These are phyloP conservation scores for Phytophthora citrophthora DNA, from an alignment of 352 stramenopile genomes.

Conservation along the genomic window DNA sequence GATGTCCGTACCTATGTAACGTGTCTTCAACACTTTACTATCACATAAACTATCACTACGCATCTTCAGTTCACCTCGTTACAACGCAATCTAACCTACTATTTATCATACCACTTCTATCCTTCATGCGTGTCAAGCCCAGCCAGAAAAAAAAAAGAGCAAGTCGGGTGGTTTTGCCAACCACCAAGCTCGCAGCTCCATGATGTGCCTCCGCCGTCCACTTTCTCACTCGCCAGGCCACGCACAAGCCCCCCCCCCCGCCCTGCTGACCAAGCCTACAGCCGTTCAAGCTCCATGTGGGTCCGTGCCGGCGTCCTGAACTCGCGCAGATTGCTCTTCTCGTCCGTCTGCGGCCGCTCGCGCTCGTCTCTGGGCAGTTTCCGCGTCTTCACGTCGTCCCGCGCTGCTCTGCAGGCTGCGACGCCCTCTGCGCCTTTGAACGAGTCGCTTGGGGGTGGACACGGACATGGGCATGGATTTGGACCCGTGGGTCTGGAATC, in stretches of 20 bases:
- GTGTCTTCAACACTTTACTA: conserved; percentile 19
- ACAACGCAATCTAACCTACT: not conserved
- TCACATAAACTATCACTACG: not conserved
- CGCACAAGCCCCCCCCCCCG: conserved; percentile 1
- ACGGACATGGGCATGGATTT: conserved; percentile 5
- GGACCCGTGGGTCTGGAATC: conserved; percentile 5
- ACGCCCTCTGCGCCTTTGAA: conserved; percentile 14
- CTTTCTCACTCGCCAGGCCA: conserved; percentile 17
- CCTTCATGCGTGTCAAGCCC: not conserved
- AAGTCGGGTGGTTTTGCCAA: conserved; percentile 28
- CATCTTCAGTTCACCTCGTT: not conserved
- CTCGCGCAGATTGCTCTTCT: conserved; percentile 34
- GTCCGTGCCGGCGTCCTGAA: conserved; percentile 21
- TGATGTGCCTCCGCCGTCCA: conserved; percentile 24
- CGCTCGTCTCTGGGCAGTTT: conserved; percentile 30
- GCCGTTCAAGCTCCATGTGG: conserved; percentile 23
- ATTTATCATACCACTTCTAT: not conserved
- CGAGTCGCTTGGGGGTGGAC: conserved; percentile 17
- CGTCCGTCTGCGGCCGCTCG: conserved; percentile 19
- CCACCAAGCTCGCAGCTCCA: conserved; percentile 5
- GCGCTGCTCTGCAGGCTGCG: conserved; percentile 20
- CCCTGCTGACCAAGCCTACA: conserved; percentile 10
- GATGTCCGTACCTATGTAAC: conserved; percentile 34
- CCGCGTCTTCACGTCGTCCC: conserved; percentile 39
- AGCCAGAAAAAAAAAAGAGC: conserved; percentile 11